Conservation (phyloP, 2,329 filamentous ascomycete species). For the Botrytis cinerea region DNA sequence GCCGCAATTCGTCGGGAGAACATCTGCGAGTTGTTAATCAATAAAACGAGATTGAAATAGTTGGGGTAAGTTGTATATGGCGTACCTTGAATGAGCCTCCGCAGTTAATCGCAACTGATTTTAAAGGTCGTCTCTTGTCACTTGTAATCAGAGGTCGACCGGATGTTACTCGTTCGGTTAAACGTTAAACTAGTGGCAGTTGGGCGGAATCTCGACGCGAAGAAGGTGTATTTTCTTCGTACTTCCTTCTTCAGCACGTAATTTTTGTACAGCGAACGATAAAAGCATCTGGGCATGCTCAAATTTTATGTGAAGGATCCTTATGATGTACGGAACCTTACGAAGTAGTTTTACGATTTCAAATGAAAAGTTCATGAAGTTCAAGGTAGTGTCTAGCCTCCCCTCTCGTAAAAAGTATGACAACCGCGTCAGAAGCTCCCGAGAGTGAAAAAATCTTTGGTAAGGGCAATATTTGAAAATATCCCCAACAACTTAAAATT, state of each 20-base stretch:
- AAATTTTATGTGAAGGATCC: constrained; percentile 52
- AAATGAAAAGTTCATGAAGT: constrained; percentile 61
- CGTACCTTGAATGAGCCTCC: constrained; percentile 23
- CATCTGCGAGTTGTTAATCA: constrained; percentile 51
- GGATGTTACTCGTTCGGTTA: constrained; percentile 29
- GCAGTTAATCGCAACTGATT: constrained; percentile 5
- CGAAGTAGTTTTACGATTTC: constrained; percentile 57
- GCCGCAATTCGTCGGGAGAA: constrained; percentile 60
- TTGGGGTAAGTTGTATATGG: background rate
- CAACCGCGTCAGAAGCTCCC: constrained; percentile 42
- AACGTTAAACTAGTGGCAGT: constrained; percentile 33
- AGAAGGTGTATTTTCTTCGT: constrained; percentile 21
- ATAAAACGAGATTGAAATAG: background rate
- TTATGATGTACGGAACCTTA: constrained; percentile 50
- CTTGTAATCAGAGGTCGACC: constrained; percentile 18
- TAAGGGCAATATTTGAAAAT: constrained; percentile 26
- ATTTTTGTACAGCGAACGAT: constrained; percentile 37
- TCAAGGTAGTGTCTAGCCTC: constrained; percentile 47
- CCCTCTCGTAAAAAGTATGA: constrained; percentile 40
- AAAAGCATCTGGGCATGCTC: constrained; percentile 56
- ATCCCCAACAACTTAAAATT: constrained; percentile 14
- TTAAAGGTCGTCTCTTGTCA: background rate
- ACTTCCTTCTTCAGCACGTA: constrained; percentile 21
- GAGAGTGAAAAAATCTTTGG: constrained; percentile 39
- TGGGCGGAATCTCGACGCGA: constrained; percentile 22